These are phyloP conservation scores for Actinidia chinensis DNA, from an alignment of 179 eudicot genomes.

Conservation along the genomic window DNA sequence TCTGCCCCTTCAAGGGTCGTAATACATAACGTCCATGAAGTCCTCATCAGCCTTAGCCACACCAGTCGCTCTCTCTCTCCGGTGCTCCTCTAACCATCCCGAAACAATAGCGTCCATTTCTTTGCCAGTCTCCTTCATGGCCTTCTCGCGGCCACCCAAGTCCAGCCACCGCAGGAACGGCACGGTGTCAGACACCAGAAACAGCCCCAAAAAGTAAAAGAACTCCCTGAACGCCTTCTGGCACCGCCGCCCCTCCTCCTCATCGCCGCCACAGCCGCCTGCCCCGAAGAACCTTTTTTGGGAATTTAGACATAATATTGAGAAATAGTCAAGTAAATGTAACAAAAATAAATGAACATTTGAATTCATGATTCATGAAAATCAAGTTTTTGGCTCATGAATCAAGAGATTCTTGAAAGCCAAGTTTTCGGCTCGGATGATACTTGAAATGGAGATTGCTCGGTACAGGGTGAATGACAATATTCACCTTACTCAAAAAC, in stretches of 20 bases:
- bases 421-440: too few species aligned
- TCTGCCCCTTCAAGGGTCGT: slow-evolving; percentile 8
- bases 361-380: too few species aligned
- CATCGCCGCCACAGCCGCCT: neutral
- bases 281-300: neutral
- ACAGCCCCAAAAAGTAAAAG: slow-evolving; percentile 20
- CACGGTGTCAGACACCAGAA: slow-evolving; percentile 25
- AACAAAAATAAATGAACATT: too few species aligned
- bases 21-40: slow-evolving; percentile 37
- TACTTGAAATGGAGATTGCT: too few species aligned
- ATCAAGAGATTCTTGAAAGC: too few species aligned
- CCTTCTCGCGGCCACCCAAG: slow-evolving; percentile 36
- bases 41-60: neutral
- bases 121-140: slow-evolving; percentile 27
- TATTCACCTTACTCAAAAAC: too few species aligned
- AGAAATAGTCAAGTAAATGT: too few species aligned
- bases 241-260: slow-evolving; percentile 12
- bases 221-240: slow-evolving; percentile 21
- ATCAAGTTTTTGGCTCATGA: too few species aligned
- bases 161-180: slow-evolving; percentile 45
- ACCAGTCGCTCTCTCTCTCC: neutral
- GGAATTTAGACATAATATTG: too few species aligned
- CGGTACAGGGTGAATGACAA: too few species aligned
- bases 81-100: slow-evolving; percentile 44
- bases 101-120: slow-evolving; percentile 28